Conservation (phyloP, 1,284 basidiomycete genomes). For the Ceratobasidium theobromae region DNA sequence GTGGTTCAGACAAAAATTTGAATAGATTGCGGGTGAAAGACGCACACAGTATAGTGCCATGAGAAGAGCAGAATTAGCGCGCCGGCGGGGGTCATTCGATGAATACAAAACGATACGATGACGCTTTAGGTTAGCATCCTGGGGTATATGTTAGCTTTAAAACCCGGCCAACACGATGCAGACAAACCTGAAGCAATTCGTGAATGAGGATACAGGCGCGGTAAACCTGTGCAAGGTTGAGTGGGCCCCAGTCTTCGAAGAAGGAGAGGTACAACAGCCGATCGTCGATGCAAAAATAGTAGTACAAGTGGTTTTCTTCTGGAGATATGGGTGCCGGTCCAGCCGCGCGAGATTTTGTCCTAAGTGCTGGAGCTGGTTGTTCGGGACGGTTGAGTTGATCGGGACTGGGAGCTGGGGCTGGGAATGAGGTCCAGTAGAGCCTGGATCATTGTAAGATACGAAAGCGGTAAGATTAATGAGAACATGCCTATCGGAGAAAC, state of each 20-base stretch:
- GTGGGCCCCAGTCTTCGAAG: slow-evolving; percentile 92
- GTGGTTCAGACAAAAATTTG: background rate
- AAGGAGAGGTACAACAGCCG: slow-evolving; percentile 92
- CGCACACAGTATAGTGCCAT: slow-evolving; percentile 88
- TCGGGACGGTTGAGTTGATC: slow-evolving; percentile 62
- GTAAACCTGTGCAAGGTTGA: slow-evolving; percentile 90
- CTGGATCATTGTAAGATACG: slow-evolving; percentile 46
- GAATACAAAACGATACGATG: slow-evolving; percentile 88
- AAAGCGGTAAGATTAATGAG: background rate
- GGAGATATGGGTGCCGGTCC: slow-evolving; percentile 61
- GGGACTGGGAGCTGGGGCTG: slow-evolving; percentile 65
- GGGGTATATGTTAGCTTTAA: slow-evolving; percentile 40
- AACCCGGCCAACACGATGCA: background rate
- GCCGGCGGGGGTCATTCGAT: slow-evolving; percentile 77
- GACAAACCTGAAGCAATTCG: slow-evolving; percentile 76
- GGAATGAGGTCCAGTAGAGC: slow-evolving; percentile 80
- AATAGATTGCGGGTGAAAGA: slow-evolving; percentile 34
- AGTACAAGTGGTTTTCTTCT: slow-evolving; percentile 67
- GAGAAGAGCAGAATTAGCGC: slow-evolving; percentile 91
- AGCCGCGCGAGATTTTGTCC: slow-evolving; percentile 58
- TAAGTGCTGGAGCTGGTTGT: slow-evolving; percentile 52
- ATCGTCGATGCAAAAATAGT: slow-evolving; percentile 88
- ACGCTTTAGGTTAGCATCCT: slow-evolving; percentile 68
- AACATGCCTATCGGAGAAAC: slow-evolving; percentile 69
- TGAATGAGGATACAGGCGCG: slow-evolving; percentile 93